Evolutionary conservation across 805 yeast genomes (phyloP).

Genomic region (Wickerhamomyces chaumierensis): DNA sequence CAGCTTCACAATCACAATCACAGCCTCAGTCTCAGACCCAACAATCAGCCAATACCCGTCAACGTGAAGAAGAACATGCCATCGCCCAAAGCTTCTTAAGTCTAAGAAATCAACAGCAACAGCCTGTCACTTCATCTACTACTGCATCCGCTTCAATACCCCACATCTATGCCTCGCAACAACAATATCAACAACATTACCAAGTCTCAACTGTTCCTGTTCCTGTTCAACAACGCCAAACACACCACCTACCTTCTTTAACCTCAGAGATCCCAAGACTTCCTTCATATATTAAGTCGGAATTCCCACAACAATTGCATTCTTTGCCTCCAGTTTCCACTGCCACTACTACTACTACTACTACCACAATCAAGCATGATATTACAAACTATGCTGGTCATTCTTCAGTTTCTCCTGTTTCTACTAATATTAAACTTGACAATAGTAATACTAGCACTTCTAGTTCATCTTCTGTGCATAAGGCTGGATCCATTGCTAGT

Average conservation of each 20-base stretch:
- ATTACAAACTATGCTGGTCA: conserved; percentile 6
- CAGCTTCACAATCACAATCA: conserved; percentile 3
- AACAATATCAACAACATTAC: conserved; percentile 12
- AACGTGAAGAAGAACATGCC: conserved; percentile 20
- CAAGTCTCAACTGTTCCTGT: neutral
- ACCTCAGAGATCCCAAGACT: conserved; percentile 1
- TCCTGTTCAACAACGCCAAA: no score
- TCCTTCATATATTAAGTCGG: conserved; percentile 2
- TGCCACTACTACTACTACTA: conserved; percentile 4
- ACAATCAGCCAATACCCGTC: conserved; percentile 3
- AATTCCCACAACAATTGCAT: no score
- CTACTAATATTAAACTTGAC: no score
- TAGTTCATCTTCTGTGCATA: conserved; percentile 1
- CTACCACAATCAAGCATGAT: conserved; percentile 7
- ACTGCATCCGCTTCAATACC: no score
- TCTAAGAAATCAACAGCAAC: conserved; percentile 17
- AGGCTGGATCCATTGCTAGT: conserved; percentile 13
- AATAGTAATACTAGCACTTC: neutral
- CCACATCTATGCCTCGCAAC: conserved; percentile 3
- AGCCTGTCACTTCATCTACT: no score
- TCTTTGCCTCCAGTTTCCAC: conserved; percentile 4
- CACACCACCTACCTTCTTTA: no score
- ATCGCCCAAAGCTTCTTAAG: conserved; percentile 17
- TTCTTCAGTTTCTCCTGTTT: neutral
- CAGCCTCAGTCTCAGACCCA: conserved; percentile 6